phyloP scores from a whole-genome alignment of 139 green algal species.

The Desmodesmus armatus region DNA sequence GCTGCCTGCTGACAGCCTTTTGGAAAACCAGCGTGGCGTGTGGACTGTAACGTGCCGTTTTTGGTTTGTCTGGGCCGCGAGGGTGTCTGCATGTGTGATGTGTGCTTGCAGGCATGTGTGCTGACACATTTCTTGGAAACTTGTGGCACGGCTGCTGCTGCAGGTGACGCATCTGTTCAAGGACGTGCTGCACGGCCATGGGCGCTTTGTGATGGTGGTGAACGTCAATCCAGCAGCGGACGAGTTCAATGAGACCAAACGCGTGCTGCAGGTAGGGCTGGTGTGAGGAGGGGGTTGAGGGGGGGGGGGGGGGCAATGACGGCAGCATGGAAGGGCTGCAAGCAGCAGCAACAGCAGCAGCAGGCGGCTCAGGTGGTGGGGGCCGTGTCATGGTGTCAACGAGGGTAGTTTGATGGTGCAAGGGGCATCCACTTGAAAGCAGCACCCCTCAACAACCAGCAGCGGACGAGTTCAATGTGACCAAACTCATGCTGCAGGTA shows the following conservation, averaged over 20 bases:
- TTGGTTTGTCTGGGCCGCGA: not conserved
- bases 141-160: not conserved
- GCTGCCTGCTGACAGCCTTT: not conserved
- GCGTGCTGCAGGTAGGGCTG: conserved; percentile 72
- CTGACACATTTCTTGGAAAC: not conserved
- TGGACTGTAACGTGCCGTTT: not conserved
- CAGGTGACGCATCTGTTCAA: conserved; percentile 67
- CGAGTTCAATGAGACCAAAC: conserved; percentile 81
- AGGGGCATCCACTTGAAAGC: too few relatives aligned
- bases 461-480: conserved; percentile 79
- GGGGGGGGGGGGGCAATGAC: too few relatives aligned
- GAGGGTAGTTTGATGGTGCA: too few relatives aligned
- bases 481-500: conserved; percentile 68
- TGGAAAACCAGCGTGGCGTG: not conserved
- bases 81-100: not conserved
- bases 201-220: conserved; percentile 78
- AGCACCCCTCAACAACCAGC: too few relatives aligned
- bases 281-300: too few relatives aligned
- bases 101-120: not conserved
- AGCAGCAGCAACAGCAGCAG: too few relatives aligned
- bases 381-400: too few relatives aligned
- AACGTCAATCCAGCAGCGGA: conserved; percentile 65
- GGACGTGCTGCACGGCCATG: conserved; percentile 72
- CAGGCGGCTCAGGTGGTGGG: too few relatives aligned
- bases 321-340: too few relatives aligned